Percentiles rank a stretch among this genome's conserved stretches.
These are phyloP conservation scores for Marasmius tenuissimus DNA, from an alignment of 1,284 basidiomycete species.

Conservation along the genomic window DNA sequence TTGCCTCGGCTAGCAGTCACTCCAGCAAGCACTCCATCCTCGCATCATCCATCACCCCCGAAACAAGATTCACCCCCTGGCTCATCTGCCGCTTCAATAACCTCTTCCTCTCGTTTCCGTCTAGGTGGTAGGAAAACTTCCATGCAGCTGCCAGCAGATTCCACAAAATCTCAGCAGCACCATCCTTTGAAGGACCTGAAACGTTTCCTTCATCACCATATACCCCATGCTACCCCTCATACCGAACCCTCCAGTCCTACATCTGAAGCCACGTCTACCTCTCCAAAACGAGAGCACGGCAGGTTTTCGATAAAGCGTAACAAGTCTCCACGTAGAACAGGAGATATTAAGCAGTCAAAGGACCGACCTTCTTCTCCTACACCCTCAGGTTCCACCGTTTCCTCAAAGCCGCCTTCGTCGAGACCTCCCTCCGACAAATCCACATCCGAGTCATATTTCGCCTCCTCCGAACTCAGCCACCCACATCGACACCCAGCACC, in stretches of 20 bases:
- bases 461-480: slow-evolving; percentile 11
- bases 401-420: slow-evolving; percentile 18
- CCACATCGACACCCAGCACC: slow-evolving; percentile 4
- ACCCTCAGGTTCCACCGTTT: slow-evolving; percentile 19
- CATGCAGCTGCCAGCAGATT: slow-evolving; percentile 11
- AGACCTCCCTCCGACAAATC: slow-evolving; percentile 19
- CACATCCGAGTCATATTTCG: slow-evolving; percentile 14
- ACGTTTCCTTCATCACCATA: slow-evolving; percentile 89
- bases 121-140: slow-evolving; percentile 10
- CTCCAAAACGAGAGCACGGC: slow-evolving; percentile 22
- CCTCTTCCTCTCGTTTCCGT: slow-evolving; percentile 13
- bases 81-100: not conserved
- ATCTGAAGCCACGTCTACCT: not conserved
- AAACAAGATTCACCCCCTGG: not conserved
- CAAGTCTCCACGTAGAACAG: slow-evolving; percentile 18
- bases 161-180: slow-evolving; percentile 24
- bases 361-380: slow-evolving; percentile 38
- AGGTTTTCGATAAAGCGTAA: slow-evolving; percentile 33
- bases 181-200: slow-evolving; percentile 88
- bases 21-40: not conserved
- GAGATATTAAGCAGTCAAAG: slow-evolving; percentile 39
- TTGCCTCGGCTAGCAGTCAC: not conserved
- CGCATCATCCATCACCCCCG: not conserved
- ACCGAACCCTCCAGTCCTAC: slow-evolving; percentile 6
- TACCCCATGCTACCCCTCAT: slow-evolving; percentile 48